Evolutionary conservation across 441 rosid genomes (phyloP), one percentile per base, ranked within the genome.

Genomic region (Populus hybrid): DNA sequence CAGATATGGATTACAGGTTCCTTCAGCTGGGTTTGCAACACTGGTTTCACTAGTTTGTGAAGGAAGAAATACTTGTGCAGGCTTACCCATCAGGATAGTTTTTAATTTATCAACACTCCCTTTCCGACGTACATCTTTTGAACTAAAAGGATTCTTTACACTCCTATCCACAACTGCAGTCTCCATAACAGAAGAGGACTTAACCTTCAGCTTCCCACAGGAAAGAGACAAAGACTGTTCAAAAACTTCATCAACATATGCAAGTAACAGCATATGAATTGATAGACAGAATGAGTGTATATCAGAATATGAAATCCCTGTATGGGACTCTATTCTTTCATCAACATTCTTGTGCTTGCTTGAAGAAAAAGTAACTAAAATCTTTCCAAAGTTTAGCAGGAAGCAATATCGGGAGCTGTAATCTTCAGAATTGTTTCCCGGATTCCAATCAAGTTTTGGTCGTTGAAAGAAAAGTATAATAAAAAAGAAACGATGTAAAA

Each of bases 21-120:
- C 86, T 76, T 88, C 87, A 80, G 73, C 81, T 71, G 74, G 84
- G 83, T 77, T 85, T 73, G 59, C 50, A 32, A 77, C 73, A 79
- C 70, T 72, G 69, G 75, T 73, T 80, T 80, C 81, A 75, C 77
- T 77, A 76, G 80, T 75, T 80, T 82, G 84, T 64, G 87, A 76
- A 82, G 86, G 81, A 20, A 73, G 67, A 83, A 83, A 74, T 78
- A 80, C 73, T 78, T 86, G 85, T 77, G 88, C 90, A 36, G 98
- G 95, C 85, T 90, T 91, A 83, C 83, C 70, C 86, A 85, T 86
- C 68, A 95, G 77, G 80, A 93, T 80, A 77, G 81, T 86, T 83
- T 80, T 81, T 71, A 76, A 67, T 77, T 85, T 78, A 78, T 78
- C 87, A 63, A 54, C 67, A 75, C 78, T 81, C 71, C 82, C 89